A percentile compares a stretch with the other conserved stretches of the same genome.
These are phyloP conservation scores for Rhodotorula babjevae DNA, from an alignment of 768 basidiomycete genomes.

Conservation along the genomic window DNA sequence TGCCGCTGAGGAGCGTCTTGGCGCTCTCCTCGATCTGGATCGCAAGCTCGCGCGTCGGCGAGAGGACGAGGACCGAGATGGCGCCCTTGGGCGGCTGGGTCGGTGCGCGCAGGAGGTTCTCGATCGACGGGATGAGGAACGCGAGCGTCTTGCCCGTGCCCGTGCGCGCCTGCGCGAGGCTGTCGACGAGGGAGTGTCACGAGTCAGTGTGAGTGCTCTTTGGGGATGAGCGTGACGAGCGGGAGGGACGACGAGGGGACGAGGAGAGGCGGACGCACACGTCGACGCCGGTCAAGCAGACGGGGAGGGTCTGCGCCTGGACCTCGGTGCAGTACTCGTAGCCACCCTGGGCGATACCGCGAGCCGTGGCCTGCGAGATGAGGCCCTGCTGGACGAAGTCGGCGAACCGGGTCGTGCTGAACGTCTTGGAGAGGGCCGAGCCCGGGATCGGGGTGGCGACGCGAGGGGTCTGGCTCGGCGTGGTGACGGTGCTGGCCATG, in stretches of 20 bases:
- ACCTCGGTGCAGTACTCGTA: constrained; percentile 34
- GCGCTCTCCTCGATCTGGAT: constrained; percentile 62
- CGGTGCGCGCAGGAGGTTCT: constrained; percentile 43
- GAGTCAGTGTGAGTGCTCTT: background rate
- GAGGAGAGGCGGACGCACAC: background rate
- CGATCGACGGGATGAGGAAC: constrained; percentile 50
- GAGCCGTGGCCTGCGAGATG: background rate
- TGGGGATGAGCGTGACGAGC: background rate
- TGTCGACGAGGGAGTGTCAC: background rate
- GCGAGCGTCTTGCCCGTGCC: constrained; percentile 56
- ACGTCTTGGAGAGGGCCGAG: constrained; percentile 3
- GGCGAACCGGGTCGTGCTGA: constrained; percentile 2
- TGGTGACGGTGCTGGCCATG: constrained; percentile 17
- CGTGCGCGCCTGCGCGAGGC: constrained; percentile 43
- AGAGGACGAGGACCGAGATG: constrained; percentile 50
- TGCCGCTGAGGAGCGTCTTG: constrained; percentile 73
- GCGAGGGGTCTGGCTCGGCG: constrained; percentile 16
- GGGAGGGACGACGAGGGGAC: background rate
- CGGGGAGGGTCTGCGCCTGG: constrained; percentile 39
- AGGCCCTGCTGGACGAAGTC: constrained; percentile 17
- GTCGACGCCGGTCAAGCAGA: constrained; percentile 33
- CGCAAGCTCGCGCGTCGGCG: constrained; percentile 52
- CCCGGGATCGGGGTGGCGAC: constrained; percentile 5
- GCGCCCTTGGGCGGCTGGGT: constrained; percentile 32
- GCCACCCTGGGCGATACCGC: constrained; percentile 12